Conservation (phyloP, 2,329 filamentous ascomycete genomes). For the Fusarium clavum region DNA sequence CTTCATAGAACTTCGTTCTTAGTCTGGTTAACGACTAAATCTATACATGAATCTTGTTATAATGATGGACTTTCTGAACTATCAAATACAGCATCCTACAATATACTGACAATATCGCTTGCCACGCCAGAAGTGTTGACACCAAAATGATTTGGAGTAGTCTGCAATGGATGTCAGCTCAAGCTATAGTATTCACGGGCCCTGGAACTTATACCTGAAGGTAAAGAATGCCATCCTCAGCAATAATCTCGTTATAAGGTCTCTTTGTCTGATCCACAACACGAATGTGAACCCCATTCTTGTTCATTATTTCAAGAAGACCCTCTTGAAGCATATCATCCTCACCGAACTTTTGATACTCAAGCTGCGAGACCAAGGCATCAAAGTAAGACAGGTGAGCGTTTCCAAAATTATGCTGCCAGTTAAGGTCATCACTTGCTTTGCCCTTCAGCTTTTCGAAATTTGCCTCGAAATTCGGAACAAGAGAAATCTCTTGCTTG, state of each 20-base stretch:
- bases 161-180: constrained; percentile 43
- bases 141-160: constrained; percentile 51
- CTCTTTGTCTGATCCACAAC: constrained; percentile 58
- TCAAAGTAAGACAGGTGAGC: constrained; percentile 59
- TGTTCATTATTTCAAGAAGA: constrained; percentile 59
- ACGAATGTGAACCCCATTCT: constrained; percentile 57
- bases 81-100: constrained; percentile 38
- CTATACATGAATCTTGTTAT: neutral
- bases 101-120: constrained; percentile 51
- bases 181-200: neutral
- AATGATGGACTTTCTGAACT: neutral
- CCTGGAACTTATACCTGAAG: constrained; percentile 55
- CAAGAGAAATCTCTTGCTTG: constrained; percentile 58
- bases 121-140: constrained; percentile 52
- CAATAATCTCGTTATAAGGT: constrained; percentile 58
- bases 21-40: too few relatives aligned
- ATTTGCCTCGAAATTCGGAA: constrained; percentile 59
- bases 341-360: constrained; percentile 58
- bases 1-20: too few relatives aligned
- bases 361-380: constrained; percentile 55
- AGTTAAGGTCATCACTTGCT: constrained; percentile 50
- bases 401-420: constrained; percentile 58
- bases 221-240: constrained; percentile 63
- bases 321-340: constrained; percentile 64
- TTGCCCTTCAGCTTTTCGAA: constrained; percentile 55